Evolutionary conservation across 345 rosid species (phyloP).

Genomic region (Citropsis articulata): DNA sequence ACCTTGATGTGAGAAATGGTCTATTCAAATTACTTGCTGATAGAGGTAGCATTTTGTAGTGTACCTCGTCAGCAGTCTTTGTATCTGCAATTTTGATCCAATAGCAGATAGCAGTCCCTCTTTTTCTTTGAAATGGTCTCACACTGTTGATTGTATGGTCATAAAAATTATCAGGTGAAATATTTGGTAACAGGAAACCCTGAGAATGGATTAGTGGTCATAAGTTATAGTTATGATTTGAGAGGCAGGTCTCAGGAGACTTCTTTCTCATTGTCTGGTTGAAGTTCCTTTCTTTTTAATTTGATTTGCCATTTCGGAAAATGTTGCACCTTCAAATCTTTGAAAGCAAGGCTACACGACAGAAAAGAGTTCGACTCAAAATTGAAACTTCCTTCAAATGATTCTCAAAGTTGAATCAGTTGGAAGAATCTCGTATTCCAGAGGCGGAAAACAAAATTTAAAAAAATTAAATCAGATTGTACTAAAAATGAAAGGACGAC

Average conservation of each 20-base stretch:
- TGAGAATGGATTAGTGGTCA: background rate
- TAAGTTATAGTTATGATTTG: background rate
- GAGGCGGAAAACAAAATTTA: no score
- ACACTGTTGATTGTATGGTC: background rate
- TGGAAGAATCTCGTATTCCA: background rate
- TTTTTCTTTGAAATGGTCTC: background rate
- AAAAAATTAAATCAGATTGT: background rate
- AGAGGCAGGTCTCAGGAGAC: background rate
- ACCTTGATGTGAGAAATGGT: background rate
- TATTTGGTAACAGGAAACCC: background rate
- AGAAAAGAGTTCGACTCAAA: background rate
- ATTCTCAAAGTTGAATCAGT: background rate
- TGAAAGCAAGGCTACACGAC: background rate
- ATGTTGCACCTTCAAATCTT: background rate
- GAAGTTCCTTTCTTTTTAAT: background rate
- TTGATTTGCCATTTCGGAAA: background rate
- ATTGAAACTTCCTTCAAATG: background rate
- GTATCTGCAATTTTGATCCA: conserved; percentile 1
- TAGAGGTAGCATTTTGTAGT: background rate
- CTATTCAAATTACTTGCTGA: background rate
- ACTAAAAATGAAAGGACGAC: background rate
- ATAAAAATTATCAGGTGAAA: background rate
- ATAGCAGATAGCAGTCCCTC: background rate
- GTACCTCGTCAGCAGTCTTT: background rate
- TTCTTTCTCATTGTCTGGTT: background rate